A percentile compares a stretch with the other conserved stretches of the same genome.
Conservation (phyloP, 2,329 filamentous ascomycete species). For the Fusarium fujikuroi region DNA sequence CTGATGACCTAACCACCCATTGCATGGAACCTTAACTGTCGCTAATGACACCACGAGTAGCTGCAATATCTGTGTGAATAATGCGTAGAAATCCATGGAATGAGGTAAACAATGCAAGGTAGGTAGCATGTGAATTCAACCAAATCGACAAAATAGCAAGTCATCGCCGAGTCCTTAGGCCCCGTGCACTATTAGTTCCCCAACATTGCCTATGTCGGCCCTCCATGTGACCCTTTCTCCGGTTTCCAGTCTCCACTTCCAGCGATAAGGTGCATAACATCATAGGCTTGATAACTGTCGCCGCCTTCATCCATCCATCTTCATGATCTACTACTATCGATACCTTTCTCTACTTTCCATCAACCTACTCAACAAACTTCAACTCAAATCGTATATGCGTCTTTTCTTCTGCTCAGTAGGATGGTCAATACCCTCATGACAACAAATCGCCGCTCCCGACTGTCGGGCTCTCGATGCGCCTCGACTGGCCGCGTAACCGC, state of each 20-base stretch:
- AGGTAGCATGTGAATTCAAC: constrained; percentile 8
- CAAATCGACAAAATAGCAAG: constrained; percentile 1
- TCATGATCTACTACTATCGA: constrained; percentile 3
- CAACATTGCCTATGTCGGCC: constrained; percentile 17
- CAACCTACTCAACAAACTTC: constrained; percentile 2
- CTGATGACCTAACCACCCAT: background rate
- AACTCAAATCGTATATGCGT: constrained; percentile 4
- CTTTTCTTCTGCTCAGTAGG: background rate
- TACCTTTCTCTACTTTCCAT: constrained; percentile 22
- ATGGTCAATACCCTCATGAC: constrained; percentile 38
- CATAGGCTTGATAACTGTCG: constrained; percentile 41
- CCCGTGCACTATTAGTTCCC: constrained; percentile 29
- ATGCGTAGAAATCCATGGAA: background rate
- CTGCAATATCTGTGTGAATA: background rate
- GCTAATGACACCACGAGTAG: background rate
- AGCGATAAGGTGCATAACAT: constrained; percentile 45
- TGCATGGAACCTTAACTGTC: background rate
- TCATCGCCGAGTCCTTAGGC: background rate
- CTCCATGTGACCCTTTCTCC: constrained; percentile 34
- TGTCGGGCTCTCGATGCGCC: constrained; percentile 52
- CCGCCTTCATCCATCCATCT: constrained; percentile 27
- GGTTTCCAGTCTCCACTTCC: constrained; percentile 24
- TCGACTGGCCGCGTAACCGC: constrained; percentile 73
- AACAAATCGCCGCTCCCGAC: constrained; percentile 25
- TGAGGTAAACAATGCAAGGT: background rate